Conservation (phyloP, 2,329 filamentous ascomycete genomes). For the Pyricularia sp. region DNA sequence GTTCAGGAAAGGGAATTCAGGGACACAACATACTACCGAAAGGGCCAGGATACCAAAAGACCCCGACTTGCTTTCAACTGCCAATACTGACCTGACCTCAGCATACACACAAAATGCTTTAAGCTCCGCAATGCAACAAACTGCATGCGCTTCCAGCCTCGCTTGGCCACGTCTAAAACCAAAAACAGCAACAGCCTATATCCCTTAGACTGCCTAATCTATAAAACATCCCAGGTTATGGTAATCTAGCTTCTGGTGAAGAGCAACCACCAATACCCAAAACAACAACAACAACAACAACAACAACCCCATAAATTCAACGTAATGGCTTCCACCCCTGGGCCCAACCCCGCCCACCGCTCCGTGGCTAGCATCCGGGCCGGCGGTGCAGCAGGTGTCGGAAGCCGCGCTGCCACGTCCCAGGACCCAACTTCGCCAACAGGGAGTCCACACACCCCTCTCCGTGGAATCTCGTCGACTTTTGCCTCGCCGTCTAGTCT, state of each 20-base stretch:
- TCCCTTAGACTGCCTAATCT: not conserved
- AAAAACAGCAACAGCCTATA: not conserved
- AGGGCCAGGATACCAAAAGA: too few relatives aligned
- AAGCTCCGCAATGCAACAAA: not conserved
- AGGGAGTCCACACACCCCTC: conserved; percentile 52
- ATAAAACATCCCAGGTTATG: too few relatives aligned
- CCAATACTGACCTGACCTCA: not conserved
- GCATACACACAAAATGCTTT: not conserved
- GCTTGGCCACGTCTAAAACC: not conserved
- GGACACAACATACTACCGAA: too few relatives aligned
- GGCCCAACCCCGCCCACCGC: conserved; percentile 42
- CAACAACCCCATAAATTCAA: not conserved
- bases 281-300: not conserved
- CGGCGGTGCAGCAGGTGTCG: conserved; percentile 21
- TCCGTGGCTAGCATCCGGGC: conserved; percentile 48
- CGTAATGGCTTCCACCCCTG: conserved; percentile 34
- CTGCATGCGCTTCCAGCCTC: not conserved
- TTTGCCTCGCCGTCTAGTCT: conserved; percentile 53
- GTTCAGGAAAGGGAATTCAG: too few relatives aligned
- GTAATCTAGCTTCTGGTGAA: not conserved
- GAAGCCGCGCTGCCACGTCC: conserved; percentile 6
- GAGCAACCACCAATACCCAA: not conserved
- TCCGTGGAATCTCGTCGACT: conserved; percentile 41
- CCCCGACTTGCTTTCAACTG: not conserved
- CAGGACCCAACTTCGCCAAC: conserved; percentile 5